Evolutionary conservation across 2,329 filamentous ascomycete genomes (phyloP).

Genomic region (Xylariomycetidae sp.): DNA sequence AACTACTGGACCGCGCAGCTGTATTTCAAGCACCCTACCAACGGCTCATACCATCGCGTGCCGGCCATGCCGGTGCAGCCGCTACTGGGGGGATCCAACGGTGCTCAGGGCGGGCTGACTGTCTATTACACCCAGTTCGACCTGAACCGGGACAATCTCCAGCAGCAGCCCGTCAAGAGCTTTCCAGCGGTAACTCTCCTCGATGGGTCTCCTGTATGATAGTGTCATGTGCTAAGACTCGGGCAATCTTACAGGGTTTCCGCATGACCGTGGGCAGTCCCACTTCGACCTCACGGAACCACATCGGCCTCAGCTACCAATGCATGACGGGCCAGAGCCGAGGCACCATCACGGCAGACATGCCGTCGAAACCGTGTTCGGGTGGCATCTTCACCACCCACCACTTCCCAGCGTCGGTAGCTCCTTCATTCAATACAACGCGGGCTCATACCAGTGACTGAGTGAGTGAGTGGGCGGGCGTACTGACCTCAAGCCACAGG

Average conservation of each 20-base stretch:
- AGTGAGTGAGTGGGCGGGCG: too few relatives aligned
- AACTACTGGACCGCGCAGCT: background rate
- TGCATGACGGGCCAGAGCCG: constrained; percentile 32
- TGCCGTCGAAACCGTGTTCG: constrained; percentile 32
- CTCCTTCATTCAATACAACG: background rate
- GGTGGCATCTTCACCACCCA: constrained; percentile 36
- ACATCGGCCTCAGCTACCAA: constrained; percentile 34
- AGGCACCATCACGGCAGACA: constrained; percentile 29
- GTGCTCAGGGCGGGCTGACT: constrained; percentile 19
- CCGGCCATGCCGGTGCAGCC: constrained; percentile 19
- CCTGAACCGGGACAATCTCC: constrained; percentile 13
- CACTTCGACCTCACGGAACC: constrained; percentile 14
- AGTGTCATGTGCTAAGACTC: background rate
- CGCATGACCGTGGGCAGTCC: constrained; percentile 38
- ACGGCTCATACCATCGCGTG: constrained; percentile 23
- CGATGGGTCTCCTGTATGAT: background rate
- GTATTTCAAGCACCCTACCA: constrained; percentile 17
- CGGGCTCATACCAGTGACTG: background rate
- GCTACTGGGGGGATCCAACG: constrained; percentile 16
- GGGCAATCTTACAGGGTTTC: constrained; percentile 28
- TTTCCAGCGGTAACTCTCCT: constrained; percentile 34
- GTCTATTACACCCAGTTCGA: constrained; percentile 24
- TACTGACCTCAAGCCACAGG: constrained; percentile 4
- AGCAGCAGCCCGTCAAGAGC: constrained; percentile 32
- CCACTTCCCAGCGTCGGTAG: constrained; percentile 30